Percentiles rank a stretch among this genome's conserved stretches.
These are phyloP conservation scores for Quercus variabilis DNA, from an alignment of 306 rosid species.

Conservation along the genomic window DNA sequence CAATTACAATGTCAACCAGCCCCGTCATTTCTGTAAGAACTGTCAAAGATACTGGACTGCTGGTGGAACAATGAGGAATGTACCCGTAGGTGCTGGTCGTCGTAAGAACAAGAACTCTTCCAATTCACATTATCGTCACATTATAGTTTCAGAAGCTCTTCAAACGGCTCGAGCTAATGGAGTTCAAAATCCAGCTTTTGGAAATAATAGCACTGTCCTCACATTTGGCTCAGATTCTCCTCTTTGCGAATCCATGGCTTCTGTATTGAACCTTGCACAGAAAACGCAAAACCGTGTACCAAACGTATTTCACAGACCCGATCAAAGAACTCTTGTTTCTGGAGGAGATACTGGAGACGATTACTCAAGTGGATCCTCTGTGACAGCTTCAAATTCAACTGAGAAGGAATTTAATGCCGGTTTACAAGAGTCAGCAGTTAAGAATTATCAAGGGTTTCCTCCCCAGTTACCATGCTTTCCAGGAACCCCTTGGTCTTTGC, in stretches of 20 bases:
- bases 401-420: conserved; percentile 36
- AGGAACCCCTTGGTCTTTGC: conserved; percentile 51
- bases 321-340: conserved; percentile 27
- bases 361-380: conserved; percentile 53
- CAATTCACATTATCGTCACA: conserved; percentile 40
- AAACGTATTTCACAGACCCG: conserved; percentile 42
- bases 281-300: conserved; percentile 24
- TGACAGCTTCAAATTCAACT: conserved; percentile 44
- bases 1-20: conserved; percentile 84
- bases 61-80: conserved; percentile 83
- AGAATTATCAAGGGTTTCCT: conserved; percentile 38
- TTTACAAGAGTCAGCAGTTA: conserved; percentile 32
- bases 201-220: conserved; percentile 45
- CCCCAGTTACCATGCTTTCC: conserved; percentile 52
- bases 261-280: conserved; percentile 54
- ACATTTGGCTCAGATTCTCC: conserved; percentile 64
- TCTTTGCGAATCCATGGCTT: conserved; percentile 57
- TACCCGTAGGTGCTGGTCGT: conserved; percentile 86
- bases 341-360: conserved; percentile 34
- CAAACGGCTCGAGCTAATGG: conserved; percentile 42
- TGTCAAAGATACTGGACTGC: conserved; percentile 96
- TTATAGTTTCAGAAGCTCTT: conserved; percentile 43
- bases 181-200: conserved; percentile 33
- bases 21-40: conserved; percentile 89
- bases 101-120: conserved; percentile 70